A percentile compares a stretch with the other conserved stretches of the same genome.
Conservation (phyloP, 352 stramenopile species). For the Pythium graminicola region DNA sequence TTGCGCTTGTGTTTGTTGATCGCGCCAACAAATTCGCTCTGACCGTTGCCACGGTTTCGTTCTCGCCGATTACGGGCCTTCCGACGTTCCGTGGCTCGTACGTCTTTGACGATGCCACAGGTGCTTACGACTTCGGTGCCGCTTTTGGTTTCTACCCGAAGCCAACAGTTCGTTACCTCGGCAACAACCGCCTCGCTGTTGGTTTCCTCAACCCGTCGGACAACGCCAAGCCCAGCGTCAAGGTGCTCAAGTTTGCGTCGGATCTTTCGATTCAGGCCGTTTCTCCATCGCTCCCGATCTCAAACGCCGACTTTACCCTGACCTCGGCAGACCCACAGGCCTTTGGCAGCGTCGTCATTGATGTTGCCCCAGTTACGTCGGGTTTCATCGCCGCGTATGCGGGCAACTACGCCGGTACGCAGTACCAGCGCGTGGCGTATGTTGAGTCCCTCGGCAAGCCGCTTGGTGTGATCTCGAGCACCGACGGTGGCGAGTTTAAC, state of each 20-base stretch:
- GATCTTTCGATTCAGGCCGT: conserved; percentile 44
- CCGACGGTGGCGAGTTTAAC: conserved; percentile 42
- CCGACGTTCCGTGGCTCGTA: conserved; percentile 67
- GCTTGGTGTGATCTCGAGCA: conserved; percentile 62
- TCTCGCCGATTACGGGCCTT: conserved; percentile 41
- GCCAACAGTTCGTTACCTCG: conserved; percentile 44
- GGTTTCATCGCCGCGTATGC: conserved; percentile 55
- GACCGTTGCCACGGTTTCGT: conserved; percentile 60
- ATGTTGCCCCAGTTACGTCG: conserved; percentile 44
- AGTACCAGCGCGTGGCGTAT: conserved; percentile 64
- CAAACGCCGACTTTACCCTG: conserved; percentile 68
- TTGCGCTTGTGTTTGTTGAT: conserved; percentile 68
- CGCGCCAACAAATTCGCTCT: conserved; percentile 67
- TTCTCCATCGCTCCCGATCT: conserved; percentile 56
- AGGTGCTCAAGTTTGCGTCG: conserved; percentile 59
- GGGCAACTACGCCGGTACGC: conserved; percentile 40
- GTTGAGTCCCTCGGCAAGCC: conserved; percentile 67
- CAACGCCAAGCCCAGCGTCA: conserved; percentile 62
- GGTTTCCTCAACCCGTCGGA: conserved; percentile 75
- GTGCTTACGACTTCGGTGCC: conserved; percentile 64
- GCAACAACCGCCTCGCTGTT: conserved; percentile 49
- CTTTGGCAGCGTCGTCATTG: conserved; percentile 43
- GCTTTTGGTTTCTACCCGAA: conserved; percentile 61
- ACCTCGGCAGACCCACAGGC: conserved; percentile 44
- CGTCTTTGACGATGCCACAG: conserved; percentile 51